These are phyloP conservation scores for Aspergillus haitiensis DNA, from an alignment of 495 filamentous ascomycete species.

Conservation along the genomic window DNA sequence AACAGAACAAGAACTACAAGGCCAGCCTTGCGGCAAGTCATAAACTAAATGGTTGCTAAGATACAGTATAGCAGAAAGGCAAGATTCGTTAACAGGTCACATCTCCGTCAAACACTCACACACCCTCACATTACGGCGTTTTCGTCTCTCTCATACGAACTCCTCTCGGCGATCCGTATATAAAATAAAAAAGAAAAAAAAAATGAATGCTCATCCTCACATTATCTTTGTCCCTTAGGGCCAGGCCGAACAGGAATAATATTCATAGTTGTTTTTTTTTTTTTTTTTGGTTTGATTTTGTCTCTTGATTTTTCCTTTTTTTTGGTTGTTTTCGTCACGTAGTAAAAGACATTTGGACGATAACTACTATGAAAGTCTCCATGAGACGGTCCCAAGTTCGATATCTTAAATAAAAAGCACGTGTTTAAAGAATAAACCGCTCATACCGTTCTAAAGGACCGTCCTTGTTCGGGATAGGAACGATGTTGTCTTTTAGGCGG, in stretches of 20 bases:
- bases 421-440: neutral
- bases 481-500: conserved; percentile 35
- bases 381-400: conserved; percentile 19
- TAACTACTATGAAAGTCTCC: conserved; percentile 14
- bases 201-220: conserved; percentile 15
- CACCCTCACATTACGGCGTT: conserved; percentile 28
- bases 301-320: conserved; percentile 9
- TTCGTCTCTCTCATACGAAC: conserved; percentile 19
- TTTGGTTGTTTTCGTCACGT: conserved; percentile 17
- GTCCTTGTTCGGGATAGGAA: conserved; percentile 27
- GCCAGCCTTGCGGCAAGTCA: conserved; percentile 37
- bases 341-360: conserved; percentile 8
- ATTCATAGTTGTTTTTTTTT: conserved; percentile 22
- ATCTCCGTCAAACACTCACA: conserved; percentile 22
- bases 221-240: conserved; percentile 18
- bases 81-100: conserved; percentile 43
- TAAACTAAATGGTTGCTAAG: conserved; percentile 51
- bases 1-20: conserved; percentile 25
- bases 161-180: conserved; percentile 22
- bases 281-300: conserved; percentile 4
- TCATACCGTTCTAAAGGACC: conserved; percentile 12
- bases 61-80: conserved; percentile 48
- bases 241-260: conserved; percentile 26
- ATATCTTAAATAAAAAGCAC: conserved; percentile 5
- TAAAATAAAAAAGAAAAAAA: conserved; percentile 18